Base-by-base conservation (phyloP, 2,329 filamentous ascomycete genomes). In the Aspergillus ochraceus region DNA sequence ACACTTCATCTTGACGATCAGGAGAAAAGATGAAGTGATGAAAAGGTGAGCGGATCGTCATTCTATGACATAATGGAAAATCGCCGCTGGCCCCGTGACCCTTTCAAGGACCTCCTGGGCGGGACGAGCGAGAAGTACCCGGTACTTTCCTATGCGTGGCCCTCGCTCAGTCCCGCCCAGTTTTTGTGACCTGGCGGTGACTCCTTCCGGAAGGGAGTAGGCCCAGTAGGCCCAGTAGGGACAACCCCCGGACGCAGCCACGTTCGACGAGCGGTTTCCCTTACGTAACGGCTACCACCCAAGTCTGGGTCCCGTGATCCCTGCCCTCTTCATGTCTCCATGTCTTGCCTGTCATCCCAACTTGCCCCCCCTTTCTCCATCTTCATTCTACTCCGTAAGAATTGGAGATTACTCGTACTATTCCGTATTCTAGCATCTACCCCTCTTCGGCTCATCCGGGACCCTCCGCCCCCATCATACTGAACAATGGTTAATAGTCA, bases 31-130 rank as follows among this genome's bases (percentile, higher is more conserved):
- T 14, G 32, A 12, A 14, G 32, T 24, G 24, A 24, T 24, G 11
- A 17, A 17, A 17, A 17, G 20, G 8, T 47, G 45, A 11, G 26
- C 36, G 54, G 63, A 62, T 66, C 61, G 56, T 57, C 55, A 60
- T 67, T 66, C 57, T 67, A 64, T 67, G 65, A 67, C 65, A 65
- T 67, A 67, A 67, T 67, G 61, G 51, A 64, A 66, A 66, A 59
- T 58, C 61, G 50, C 54, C 56, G 49, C 59, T 52, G 51, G 39
- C 52, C 63, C 61, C 60, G 63, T 64, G 63, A 66, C 62, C 59
- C n/a, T 4, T 29, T 29, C 36, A 42, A 42, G 36, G 36, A 42
- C 14, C 22, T 26, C 17, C 55, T 46, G 45, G 46, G 59, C 42
- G 53, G 54, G 54, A 47, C 59, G 58, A 54, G 29, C 39, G 45